phyloP scores from a whole-genome alignment of 1,284 basidiomycete species.

The Heterobasidion annosum region DNA sequence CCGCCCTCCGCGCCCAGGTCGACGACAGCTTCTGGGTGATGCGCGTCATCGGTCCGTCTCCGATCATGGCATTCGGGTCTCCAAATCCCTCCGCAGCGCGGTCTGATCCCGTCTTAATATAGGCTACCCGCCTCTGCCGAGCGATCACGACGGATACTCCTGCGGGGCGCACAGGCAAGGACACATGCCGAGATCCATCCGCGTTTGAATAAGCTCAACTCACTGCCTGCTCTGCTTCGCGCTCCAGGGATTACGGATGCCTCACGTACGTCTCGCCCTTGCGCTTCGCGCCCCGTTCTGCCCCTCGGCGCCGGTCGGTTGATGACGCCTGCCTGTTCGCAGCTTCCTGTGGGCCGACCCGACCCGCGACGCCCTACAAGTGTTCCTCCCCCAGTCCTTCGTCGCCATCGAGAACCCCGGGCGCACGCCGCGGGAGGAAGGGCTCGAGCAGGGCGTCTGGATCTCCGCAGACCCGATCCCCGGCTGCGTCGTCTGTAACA shows the following conservation, averaged over 20 bases:
- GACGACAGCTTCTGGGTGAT: conserved; percentile 84
- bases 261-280: conserved; percentile 47
- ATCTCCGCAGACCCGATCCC: conserved; percentile 73
- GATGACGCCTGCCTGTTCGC: neutral
- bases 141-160: conserved; percentile 68
- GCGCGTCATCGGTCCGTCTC: conserved; percentile 63
- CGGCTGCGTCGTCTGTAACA: conserved; percentile 74
- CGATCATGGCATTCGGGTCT: neutral
- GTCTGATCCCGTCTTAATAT: neutral
- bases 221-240: neutral
- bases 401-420: conserved; percentile 26
- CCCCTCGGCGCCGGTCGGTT: neutral
- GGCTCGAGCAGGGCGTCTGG: conserved; percentile 57
- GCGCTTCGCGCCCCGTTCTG: neutral
- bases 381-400: conserved; percentile 50
- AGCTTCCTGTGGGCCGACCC: conserved; percentile 78
- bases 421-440: conserved; percentile 35
- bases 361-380: conserved; percentile 72
- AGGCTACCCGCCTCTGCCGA: conserved; percentile 82
- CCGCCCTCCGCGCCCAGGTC: conserved; percentile 51
- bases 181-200: neutral
- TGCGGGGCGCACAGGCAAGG: conserved; percentile 78
- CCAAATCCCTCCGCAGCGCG: no score
- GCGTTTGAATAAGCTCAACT: neutral
- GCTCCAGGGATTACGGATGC: conserved; percentile 72